phyloP scores from a whole-genome alignment of 176 grass and related monocot genomes.

The Canna indica region DNA sequence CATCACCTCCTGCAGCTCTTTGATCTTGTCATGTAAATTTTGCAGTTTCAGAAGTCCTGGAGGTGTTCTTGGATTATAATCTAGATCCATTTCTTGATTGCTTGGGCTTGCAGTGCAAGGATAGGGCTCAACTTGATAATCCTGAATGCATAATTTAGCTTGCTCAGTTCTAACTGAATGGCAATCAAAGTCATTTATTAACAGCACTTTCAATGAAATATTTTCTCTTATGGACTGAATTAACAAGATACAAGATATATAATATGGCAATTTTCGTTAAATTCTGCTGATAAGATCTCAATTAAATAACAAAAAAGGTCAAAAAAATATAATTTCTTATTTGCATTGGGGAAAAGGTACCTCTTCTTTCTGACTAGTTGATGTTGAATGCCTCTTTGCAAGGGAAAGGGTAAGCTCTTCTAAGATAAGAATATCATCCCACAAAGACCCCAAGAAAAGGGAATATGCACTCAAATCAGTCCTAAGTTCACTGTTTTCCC shows the following conservation, averaged over 20 bases:
- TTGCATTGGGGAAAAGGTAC: slow-evolving; percentile 23
- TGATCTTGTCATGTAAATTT: slow-evolving; percentile 56
- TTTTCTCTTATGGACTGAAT: neutral
- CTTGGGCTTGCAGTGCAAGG: slow-evolving; percentile 46
- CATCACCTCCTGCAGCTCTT: slow-evolving; percentile 69
- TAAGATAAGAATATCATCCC: slow-evolving; percentile 47
- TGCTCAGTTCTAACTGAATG: neutral
- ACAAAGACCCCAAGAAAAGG: slow-evolving; percentile 48
- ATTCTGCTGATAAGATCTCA: neutral
- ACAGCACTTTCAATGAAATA: neutral
- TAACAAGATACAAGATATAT: neutral
- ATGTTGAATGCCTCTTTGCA: slow-evolving; percentile 41
- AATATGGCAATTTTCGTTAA: neutral
- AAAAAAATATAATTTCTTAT: neutral
- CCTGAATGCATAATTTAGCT: slow-evolving; percentile 30
- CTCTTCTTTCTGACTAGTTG: slow-evolving; percentile 49
- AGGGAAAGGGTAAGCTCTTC: slow-evolving; percentile 60
- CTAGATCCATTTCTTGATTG: slow-evolving; percentile 28
- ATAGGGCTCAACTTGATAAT: slow-evolving; percentile 31
- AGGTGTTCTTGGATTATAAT: slow-evolving; percentile 30
- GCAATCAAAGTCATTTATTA: neutral
- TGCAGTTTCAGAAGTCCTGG: slow-evolving; percentile 56
- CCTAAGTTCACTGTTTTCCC: slow-evolving; percentile 71
- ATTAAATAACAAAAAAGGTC: neutral
- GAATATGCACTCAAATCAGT: slow-evolving; percentile 59